Conservation (phyloP, 257 asterid species). For the Thymus mandschuricus region DNA sequence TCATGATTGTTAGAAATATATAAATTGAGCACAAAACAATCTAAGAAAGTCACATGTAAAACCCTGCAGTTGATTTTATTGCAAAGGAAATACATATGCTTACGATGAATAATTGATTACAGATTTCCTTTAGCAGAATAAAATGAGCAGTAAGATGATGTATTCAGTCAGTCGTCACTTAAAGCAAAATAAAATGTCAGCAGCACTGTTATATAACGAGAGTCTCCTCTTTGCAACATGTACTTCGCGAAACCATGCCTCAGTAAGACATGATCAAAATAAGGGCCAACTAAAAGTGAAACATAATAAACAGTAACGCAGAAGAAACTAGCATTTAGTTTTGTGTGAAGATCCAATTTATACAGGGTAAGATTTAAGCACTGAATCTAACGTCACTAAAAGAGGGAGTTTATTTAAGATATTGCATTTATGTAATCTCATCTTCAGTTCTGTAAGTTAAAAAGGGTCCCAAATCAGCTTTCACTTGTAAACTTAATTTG, state of each 20-base stretch:
- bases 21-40: neutral
- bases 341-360: neutral
- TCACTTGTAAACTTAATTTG: neutral
- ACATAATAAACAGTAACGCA: neutral
- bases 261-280: neutral
- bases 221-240: neutral
- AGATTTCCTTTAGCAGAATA: neutral
- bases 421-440: slow-evolving; percentile 4
- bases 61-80: neutral
- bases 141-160: neutral
- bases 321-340: neutral
- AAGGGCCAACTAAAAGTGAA: neutral
- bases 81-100: neutral
- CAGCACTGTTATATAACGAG: neutral
- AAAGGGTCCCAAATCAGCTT: slow-evolving; percentile 5
- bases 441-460: slow-evolving; percentile 2
- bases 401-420: slow-evolving; percentile 14
- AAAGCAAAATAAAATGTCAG: neutral
- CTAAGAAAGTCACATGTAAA: neutral
- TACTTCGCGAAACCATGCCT: neutral
- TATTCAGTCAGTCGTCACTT: slow-evolving; percentile 9
- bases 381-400: slow-evolving; percentile 6
- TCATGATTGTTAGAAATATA: slow-evolving; percentile 5
- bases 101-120: neutral
- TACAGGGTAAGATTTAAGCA: neutral